phyloP scores from a whole-genome alignment of 2,329 filamentous ascomycete species.

The Neonectria hederae region DNA sequence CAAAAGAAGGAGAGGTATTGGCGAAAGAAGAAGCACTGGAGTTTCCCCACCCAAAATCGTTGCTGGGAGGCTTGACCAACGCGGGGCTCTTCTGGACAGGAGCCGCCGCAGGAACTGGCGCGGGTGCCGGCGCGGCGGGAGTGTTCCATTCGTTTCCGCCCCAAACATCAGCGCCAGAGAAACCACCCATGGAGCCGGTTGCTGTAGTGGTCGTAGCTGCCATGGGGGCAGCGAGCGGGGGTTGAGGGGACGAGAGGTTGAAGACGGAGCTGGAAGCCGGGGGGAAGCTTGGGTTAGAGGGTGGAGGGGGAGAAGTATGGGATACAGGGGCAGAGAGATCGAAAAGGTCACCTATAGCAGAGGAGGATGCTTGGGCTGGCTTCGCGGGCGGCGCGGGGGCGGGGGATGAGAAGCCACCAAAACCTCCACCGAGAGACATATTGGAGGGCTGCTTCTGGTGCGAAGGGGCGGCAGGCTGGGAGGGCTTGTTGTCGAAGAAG shows the following conservation, averaged over 20 bases:
- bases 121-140: constrained; percentile 63
- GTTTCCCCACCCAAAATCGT: constrained; percentile 70
- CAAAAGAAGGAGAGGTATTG: constrained; percentile 54
- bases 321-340: constrained; percentile 71
- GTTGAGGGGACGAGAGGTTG: constrained; percentile 73
- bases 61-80: constrained; percentile 55
- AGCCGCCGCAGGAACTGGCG: constrained; percentile 48
- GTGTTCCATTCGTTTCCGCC: constrained; percentile 85
- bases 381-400: constrained; percentile 52
- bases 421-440: constrained; percentile 72
- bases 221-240: constrained; percentile 55
- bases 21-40: constrained; percentile 55
- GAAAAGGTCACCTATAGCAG: constrained; percentile 81
- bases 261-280: constrained; percentile 73
- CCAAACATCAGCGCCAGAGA: constrained; percentile 77
- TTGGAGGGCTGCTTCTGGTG: constrained; percentile 64
- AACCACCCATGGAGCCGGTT: constrained; percentile 51
- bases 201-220: constrained; percentile 42
- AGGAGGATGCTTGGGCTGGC: constrained; percentile 58
- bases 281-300: constrained; percentile 50
- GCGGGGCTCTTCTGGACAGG: constrained; percentile 71
- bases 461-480: constrained; percentile 61
- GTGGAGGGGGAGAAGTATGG: constrained; percentile 55
- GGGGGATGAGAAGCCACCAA: constrained; percentile 68
- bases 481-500: constrained; percentile 83